phyloP scores from a whole-genome alignment of 495 filamentous ascomycete species.

The Penicillium paxilli region DNA sequence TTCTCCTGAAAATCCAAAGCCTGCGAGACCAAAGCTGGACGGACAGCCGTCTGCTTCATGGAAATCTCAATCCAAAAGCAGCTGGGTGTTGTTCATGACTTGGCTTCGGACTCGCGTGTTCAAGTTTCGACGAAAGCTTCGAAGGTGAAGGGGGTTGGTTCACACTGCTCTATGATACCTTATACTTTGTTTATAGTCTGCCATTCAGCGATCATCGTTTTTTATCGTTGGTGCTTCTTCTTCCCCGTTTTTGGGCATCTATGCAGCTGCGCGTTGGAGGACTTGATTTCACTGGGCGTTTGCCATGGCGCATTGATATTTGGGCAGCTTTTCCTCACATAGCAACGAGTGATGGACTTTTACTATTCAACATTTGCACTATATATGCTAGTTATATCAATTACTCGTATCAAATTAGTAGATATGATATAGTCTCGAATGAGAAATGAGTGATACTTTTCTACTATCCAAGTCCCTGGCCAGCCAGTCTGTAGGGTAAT shows the following conservation, averaged over 20 bases:
- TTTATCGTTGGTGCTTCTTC: too few species aligned
- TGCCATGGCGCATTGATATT: slow-evolving; percentile 1
- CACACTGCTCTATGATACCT: not conserved
- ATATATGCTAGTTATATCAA: too few species aligned
- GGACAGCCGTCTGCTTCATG: slow-evolving; percentile 20
- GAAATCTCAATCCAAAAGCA: slow-evolving; percentile 43
- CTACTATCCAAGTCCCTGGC: too few species aligned
- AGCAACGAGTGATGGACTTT: not conserved
- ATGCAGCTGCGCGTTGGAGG: slow-evolving; percentile 9
- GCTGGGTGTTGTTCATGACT: slow-evolving; percentile 49
- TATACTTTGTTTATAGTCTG: slow-evolving; percentile 1
- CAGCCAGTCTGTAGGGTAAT: too few species aligned
- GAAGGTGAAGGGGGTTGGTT: slow-evolving; percentile 29
- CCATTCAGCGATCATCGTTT: slow-evolving; percentile 11
- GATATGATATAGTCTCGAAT: too few species aligned
- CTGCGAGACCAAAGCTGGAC: not conserved
- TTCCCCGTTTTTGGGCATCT: slow-evolving; percentile 5
- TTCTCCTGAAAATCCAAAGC: too few species aligned
- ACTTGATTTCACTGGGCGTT: slow-evolving; percentile 2
- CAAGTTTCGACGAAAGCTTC: slow-evolving; percentile 43
- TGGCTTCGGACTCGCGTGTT: slow-evolving; percentile 50
- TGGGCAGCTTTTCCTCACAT: not conserved
- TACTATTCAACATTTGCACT: not conserved
- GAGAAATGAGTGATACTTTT: too few species aligned
- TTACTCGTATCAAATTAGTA: too few species aligned